Conservation (phyloP, 2,329 filamentous ascomycete genomes). For the Fusarium foetens region DNA sequence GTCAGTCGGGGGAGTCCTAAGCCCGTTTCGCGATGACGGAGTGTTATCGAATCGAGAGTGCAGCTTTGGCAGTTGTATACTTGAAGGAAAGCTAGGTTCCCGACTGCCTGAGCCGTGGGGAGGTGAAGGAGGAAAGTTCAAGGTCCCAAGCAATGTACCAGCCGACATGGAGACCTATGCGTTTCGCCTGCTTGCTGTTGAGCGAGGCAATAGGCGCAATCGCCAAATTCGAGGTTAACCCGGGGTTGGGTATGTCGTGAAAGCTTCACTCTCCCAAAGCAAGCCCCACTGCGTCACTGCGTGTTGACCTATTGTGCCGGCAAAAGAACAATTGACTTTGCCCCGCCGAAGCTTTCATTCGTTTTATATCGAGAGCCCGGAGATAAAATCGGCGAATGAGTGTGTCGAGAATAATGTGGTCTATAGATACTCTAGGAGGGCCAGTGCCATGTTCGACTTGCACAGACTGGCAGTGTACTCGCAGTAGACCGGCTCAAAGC, state of each 20-base stretch:
- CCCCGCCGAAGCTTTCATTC: slow-evolving; percentile 6
- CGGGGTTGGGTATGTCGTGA: neutral
- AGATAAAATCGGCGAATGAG: slow-evolving; percentile 5
- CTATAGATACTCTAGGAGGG: slow-evolving; percentile 26
- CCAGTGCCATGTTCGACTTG: slow-evolving; percentile 42
- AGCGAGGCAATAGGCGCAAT: slow-evolving; percentile 4
- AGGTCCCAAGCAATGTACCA: slow-evolving; percentile 37
- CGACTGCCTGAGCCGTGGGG: slow-evolving; percentile 33
- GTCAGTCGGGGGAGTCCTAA: slow-evolving; percentile 63
- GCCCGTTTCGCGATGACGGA: slow-evolving; percentile 49
- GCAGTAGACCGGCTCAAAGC: slow-evolving; percentile 21
- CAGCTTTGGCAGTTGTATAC: slow-evolving; percentile 40
- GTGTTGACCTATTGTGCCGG: slow-evolving; percentile 9
- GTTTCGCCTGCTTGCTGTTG: slow-evolving; percentile 9
- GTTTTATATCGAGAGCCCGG: slow-evolving; percentile 4
- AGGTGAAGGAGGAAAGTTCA: slow-evolving; percentile 40
- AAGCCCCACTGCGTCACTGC: slow-evolving; percentile 9
- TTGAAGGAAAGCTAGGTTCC: slow-evolving; percentile 29
- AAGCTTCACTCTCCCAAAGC: slow-evolving; percentile 12
- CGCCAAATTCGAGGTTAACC: neutral
- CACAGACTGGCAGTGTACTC: slow-evolving; percentile 17
- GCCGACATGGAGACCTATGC: slow-evolving; percentile 44
- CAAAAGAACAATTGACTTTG: slow-evolving; percentile 20
- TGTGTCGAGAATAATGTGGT: slow-evolving; percentile 30
- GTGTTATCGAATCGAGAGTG: slow-evolving; percentile 34